phyloP scores from a whole-genome alignment of 2,329 filamentous ascomycete species.

The Penicillium verrucosum region DNA sequence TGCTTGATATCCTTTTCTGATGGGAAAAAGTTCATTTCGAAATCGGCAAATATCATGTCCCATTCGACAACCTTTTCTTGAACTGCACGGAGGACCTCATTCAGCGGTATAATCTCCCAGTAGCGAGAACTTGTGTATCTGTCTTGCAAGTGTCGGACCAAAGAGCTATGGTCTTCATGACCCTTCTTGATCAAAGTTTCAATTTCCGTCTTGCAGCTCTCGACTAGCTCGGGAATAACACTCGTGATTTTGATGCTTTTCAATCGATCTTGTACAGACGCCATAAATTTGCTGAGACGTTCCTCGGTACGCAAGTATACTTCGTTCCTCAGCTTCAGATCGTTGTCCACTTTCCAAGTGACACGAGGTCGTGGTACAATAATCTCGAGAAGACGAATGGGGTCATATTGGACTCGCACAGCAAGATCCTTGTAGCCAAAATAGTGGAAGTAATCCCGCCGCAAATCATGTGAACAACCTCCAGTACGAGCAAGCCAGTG shows the following conservation, averaged over 20 bases:
- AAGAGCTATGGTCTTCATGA: slow-evolving; percentile 73
- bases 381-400: slow-evolving; percentile 89
- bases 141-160: slow-evolving; percentile 76
- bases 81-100: slow-evolving; percentile 81
- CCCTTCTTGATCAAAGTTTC: slow-evolving; percentile 74
- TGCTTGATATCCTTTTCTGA: slow-evolving; percentile 94
- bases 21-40: slow-evolving; percentile 88
- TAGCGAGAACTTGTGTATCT: slow-evolving; percentile 93
- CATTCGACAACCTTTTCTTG: slow-evolving; percentile 90
- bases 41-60: slow-evolving; percentile 86
- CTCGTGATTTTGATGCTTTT: slow-evolving; percentile 89
- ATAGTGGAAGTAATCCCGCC: slow-evolving; percentile 86
- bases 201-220: slow-evolving; percentile 77
- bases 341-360: slow-evolving; percentile 97
- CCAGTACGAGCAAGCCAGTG: slow-evolving; percentile 71
- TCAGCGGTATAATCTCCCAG: slow-evolving; percentile 94
- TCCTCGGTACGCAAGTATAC: slow-evolving; percentile 78
- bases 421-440: slow-evolving; percentile 86
- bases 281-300: slow-evolving; percentile 80
- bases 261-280: slow-evolving; percentile 77
- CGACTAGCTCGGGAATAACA: slow-evolving; percentile 80
- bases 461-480: slow-evolving; percentile 85
- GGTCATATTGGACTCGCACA: slow-evolving; percentile 86
- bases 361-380: slow-evolving; percentile 85
- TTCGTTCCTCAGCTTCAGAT: slow-evolving; percentile 88